These are phyloP conservation scores for Colletotrichum trifolii DNA, from an alignment of 2,329 filamentous ascomycete species.

Conservation along the genomic window DNA sequence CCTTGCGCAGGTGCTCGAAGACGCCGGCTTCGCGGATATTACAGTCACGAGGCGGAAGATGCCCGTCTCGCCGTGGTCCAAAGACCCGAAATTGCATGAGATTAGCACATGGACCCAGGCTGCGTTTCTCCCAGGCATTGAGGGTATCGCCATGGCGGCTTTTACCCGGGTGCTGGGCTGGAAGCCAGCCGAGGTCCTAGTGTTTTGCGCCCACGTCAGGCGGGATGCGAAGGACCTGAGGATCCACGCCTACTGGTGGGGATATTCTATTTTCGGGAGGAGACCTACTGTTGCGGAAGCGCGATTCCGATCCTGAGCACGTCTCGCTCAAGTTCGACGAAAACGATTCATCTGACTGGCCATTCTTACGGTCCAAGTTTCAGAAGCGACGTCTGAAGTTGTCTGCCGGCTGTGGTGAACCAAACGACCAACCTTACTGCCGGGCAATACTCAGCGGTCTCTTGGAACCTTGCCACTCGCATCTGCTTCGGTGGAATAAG, in stretches of 20 bases:
- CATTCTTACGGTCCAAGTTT: too few relatives aligned
- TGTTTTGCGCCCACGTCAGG: slow-evolving; percentile 39
- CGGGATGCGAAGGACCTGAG: slow-evolving; percentile 40
- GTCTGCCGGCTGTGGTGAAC: too few relatives aligned
- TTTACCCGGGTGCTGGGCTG: slow-evolving; percentile 44
- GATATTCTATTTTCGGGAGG: slow-evolving; percentile 36
- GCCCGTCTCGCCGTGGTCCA: slow-evolving; percentile 47
- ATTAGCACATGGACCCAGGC: slow-evolving; percentile 38
- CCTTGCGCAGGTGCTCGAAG: background rate
- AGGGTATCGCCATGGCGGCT: slow-evolving; percentile 44
- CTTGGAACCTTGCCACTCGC: too few relatives aligned
- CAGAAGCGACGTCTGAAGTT: too few relatives aligned
- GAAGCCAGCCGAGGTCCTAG: slow-evolving; percentile 40
- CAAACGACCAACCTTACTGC: too few relatives aligned
- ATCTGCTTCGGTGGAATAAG: too few relatives aligned
- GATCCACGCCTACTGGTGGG: slow-evolving; percentile 47
- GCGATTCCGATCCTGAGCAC: background rate
- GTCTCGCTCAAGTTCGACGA: background rate
- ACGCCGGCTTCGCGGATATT: slow-evolving; percentile 45
- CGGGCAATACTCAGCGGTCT: too few relatives aligned
- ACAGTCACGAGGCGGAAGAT: slow-evolving; percentile 41
- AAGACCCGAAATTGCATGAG: slow-evolving; percentile 43
- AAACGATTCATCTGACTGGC: background rate
- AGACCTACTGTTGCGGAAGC: slow-evolving; percentile 7
- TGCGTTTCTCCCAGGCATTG: slow-evolving; percentile 40